Conservation (phyloP, 306 rosid genomes). For the Arachis hypogaea region DNA sequence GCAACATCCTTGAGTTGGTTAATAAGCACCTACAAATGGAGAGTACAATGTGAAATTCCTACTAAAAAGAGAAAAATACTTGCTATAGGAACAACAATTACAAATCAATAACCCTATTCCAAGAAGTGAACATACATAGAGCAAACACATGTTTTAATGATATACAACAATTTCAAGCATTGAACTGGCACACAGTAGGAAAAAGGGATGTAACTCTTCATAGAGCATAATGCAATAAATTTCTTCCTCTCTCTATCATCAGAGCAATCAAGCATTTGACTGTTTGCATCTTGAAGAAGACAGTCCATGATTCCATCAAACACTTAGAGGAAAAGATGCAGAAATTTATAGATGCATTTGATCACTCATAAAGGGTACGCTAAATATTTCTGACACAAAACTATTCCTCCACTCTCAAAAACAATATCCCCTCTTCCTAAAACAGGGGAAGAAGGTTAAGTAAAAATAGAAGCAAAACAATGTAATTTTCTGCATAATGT, state of each 20-base stretch:
- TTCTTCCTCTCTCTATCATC: constrained; percentile 19
- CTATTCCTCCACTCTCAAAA: background rate
- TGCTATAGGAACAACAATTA: constrained; percentile 24
- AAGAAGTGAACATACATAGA: background rate
- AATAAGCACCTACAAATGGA: constrained; percentile 74
- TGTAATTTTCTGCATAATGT: constrained; percentile 26
- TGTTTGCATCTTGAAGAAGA: constrained; percentile 31
- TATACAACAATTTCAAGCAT: constrained; percentile 14
- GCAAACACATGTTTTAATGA: background rate
- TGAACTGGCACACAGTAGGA: constrained; percentile 22
- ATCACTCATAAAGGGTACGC: constrained; percentile 9
- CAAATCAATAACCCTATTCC: constrained; percentile 13
- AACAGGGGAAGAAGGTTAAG: background rate
- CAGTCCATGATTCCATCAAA: constrained; percentile 5
- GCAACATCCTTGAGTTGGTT: constrained; percentile 99
- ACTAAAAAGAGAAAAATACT: constrained; percentile 19
- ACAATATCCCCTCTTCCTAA: background rate
- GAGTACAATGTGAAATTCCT: constrained; percentile 32
- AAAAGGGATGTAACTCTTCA: constrained; percentile 25
- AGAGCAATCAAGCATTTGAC: background rate
- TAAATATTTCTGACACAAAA: constrained; percentile 13
- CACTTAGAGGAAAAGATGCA: background rate
- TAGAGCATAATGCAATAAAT: background rate
- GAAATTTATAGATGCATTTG: background rate
- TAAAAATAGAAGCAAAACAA: constrained; percentile 16